A percentile compares a stretch with the other conserved stretches of the same genome.
These are phyloP conservation scores for Penicillium psychrosexuale DNA, from an alignment of 2,329 filamentous ascomycete species.

Conservation along the genomic window DNA sequence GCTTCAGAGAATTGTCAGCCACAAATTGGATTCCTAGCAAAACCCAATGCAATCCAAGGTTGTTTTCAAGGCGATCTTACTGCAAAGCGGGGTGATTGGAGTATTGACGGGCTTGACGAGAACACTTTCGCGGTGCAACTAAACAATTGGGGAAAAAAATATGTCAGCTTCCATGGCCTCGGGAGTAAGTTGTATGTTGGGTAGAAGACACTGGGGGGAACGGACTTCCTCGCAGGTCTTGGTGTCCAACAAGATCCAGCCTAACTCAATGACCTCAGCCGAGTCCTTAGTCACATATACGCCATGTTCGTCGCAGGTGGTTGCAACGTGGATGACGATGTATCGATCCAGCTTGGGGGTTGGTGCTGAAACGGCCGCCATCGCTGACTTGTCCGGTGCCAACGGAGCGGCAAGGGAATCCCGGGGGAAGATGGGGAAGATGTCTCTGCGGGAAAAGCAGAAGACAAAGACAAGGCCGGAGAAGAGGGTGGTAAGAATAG, in stretches of 20 bases:
- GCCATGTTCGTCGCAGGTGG: conserved; percentile 97
- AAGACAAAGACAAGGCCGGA: conserved; percentile 30
- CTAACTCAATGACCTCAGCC: conserved; percentile 97
- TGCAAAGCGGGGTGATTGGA: conserved; percentile 96
- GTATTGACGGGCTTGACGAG: conserved; percentile 99
- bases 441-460: conserved; percentile 31
- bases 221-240: conserved; percentile 90
- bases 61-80: conserved; percentile 62
- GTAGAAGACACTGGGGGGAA: conserved; percentile 8
- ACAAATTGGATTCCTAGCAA: conserved; percentile 21
- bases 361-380: conserved; percentile 49
- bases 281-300: conserved; percentile 99
- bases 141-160: conserved; percentile 16
- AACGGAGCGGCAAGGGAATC: conserved; percentile 29
- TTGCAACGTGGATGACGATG: conserved; percentile 96
- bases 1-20: conserved; percentile 54
- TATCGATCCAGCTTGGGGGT: conserved; percentile 86
- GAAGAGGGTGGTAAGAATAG: conserved; percentile 30
- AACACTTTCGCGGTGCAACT: conserved; percentile 93
- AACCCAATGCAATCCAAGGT: conserved; percentile 1
- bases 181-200: conserved; percentile 9
- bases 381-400: conserved; percentile 31
- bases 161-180: conserved; percentile 25
- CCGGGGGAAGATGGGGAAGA: conserved; percentile 16
- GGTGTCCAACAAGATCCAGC: conserved; percentile 92